Evolutionary conservation across 106 monocot genomes (phyloP).

Genomic region (Apostasia shenzhenica): DNA sequence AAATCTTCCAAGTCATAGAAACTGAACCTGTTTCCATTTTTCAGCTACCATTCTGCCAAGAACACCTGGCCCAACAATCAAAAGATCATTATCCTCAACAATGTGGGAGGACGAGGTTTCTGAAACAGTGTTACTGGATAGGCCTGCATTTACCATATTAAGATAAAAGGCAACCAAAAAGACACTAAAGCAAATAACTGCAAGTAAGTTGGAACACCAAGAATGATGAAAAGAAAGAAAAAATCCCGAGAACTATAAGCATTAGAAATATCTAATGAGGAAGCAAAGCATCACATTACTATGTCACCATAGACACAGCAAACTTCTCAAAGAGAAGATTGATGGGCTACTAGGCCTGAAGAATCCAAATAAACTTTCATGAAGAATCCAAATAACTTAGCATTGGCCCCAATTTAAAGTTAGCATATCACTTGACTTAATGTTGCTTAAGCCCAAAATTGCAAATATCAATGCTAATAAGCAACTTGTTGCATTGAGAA

Average conservation of each 20-base stretch:
- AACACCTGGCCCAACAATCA: constrained; percentile 63
- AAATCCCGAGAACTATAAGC: neutral
- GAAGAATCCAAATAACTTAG: no score
- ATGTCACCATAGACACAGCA: no score
- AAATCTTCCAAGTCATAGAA: neutral
- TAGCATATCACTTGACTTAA: no score
- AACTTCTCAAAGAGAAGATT: no score
- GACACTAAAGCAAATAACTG: neutral
- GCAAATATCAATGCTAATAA: no score
- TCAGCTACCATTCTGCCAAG: constrained; percentile 66
- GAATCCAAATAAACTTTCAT: no score
- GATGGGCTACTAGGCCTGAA: no score
- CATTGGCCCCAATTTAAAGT: no score
- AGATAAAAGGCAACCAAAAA: neutral
- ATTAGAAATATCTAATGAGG: no score
- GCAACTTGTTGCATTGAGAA: no score
- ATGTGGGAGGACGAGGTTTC: constrained; percentile 1
- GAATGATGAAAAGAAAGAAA: neutral
- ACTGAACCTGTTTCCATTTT: constrained; percentile 62
- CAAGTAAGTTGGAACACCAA: neutral
- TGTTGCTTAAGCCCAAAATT: no score
- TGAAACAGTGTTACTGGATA: constrained; percentile 10
- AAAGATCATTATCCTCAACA: constrained; percentile 30
- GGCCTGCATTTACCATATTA: constrained; percentile 11
- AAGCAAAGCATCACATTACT: no score